These are phyloP conservation scores for Penicillium daleae DNA, from an alignment of 495 filamentous ascomycete genomes.

Conservation along the genomic window DNA sequence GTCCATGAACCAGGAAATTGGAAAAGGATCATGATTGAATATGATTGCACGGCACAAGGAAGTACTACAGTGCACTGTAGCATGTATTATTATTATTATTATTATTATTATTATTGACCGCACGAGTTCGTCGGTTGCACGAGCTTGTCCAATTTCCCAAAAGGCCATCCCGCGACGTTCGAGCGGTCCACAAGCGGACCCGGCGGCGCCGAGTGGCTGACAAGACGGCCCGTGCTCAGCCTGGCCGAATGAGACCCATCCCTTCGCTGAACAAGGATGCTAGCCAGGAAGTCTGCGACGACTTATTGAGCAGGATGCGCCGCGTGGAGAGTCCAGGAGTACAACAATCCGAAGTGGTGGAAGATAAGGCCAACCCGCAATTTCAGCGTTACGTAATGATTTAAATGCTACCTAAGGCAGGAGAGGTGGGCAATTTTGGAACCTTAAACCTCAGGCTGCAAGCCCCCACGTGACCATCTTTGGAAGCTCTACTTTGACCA, in stretches of 20 bases:
- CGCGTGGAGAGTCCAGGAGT: not conserved
- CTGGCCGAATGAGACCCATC: not conserved
- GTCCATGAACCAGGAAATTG: not conserved
- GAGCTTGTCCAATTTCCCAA: not conserved
- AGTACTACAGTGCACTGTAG: too few species aligned
- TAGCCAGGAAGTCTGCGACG: too few species aligned
- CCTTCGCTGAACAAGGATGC: not conserved
- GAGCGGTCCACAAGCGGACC: not conserved
- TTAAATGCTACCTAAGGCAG: not conserved
- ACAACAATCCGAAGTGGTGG: not conserved
- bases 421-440: not conserved
- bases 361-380: constrained; percentile 2
- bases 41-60: too few species aligned
- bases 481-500: too few species aligned
- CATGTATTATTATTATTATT: too few species aligned
- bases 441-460: too few species aligned
- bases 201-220: not conserved
- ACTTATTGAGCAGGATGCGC: too few species aligned
- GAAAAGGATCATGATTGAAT: not conserved
- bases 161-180: not conserved
- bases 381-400: not conserved
- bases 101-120: too few species aligned
- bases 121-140: too few species aligned
- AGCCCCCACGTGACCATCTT: too few species aligned
- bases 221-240: not conserved